Evolutionary conservation across 257 asterid genomes (phyloP).

Genomic region (Ballota nigra): DNA sequence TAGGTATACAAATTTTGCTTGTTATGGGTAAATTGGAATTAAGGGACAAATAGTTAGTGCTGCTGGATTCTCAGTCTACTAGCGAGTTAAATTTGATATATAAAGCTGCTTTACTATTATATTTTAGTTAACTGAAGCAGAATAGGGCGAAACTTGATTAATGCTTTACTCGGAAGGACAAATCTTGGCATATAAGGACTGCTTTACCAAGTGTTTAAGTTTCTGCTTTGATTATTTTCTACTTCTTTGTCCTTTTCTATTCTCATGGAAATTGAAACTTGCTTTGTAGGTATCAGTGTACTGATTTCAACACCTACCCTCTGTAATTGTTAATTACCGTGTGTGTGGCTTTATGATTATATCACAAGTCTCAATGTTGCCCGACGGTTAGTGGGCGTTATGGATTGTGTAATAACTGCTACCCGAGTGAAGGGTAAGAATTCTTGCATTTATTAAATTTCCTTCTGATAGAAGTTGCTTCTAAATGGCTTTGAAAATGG

Average conservation of each 20-base stretch:
- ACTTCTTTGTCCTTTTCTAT: neutral
- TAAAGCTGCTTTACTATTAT: neutral
- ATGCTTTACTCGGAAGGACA: neutral
- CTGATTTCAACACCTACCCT: slow-evolving; percentile 11
- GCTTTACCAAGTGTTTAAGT: neutral
- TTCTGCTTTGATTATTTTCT: neutral
- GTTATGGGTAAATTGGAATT: neutral
- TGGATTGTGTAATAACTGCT: slow-evolving; percentile 58
- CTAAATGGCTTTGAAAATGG: neutral
- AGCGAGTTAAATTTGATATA: neutral
- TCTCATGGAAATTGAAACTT: slow-evolving; percentile 11
- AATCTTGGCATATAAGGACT: slow-evolving; percentile 8
- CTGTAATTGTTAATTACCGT: slow-evolving; percentile 5
- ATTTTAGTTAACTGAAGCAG: neutral
- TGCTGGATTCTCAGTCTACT: neutral
- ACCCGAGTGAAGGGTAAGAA: slow-evolving; percentile 59
- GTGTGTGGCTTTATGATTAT: slow-evolving; percentile 15
- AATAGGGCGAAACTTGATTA: neutral
- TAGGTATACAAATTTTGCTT: neutral
- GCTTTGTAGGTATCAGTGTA: slow-evolving; percentile 26
- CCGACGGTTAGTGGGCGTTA: slow-evolving; percentile 65
- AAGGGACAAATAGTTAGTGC: neutral
- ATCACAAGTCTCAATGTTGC: slow-evolving; percentile 59
- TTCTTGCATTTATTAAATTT: neutral
- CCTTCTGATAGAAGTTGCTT: neutral